A percentile compares a stretch with the other conserved stretches of the same genome.
These are phyloP conservation scores for Aspergillus homomorphus DNA, from an alignment of 495 filamentous ascomycete genomes.

Conservation along the genomic window DNA sequence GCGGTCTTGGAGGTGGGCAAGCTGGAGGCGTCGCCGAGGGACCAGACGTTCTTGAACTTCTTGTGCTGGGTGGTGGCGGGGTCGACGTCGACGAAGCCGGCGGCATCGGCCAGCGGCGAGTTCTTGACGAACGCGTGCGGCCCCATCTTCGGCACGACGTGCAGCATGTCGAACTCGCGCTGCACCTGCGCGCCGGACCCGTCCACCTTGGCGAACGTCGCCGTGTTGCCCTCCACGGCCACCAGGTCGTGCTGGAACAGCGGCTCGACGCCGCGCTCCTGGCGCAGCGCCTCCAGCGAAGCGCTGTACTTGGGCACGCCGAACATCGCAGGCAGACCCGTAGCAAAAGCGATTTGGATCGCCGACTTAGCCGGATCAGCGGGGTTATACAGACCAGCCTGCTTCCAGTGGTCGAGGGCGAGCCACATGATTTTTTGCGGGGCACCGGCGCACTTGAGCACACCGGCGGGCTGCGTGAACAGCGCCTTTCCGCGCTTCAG, in stretches of 20 bases:
- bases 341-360: constrained; percentile 62
- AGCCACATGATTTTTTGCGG: constrained; percentile 74
- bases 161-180: constrained; percentile 57
- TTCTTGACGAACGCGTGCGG: constrained; percentile 58
- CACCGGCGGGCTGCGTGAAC: constrained; percentile 65
- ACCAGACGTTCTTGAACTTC: constrained; percentile 65
- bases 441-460: constrained; percentile 67
- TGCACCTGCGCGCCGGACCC: constrained; percentile 41
- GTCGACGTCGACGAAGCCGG: constrained; percentile 64
- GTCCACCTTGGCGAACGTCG: constrained; percentile 48
- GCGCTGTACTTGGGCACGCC: constrained; percentile 67
- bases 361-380: constrained; percentile 38
- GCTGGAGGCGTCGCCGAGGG: constrained; percentile 64
- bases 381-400: constrained; percentile 55
- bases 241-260: constrained; percentile 66
- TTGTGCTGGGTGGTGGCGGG: constrained; percentile 57
- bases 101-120: constrained; percentile 55
- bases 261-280: constrained; percentile 61
- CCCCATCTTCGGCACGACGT: constrained; percentile 61
- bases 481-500: constrained; percentile 58
- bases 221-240: constrained; percentile 56
- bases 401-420: constrained; percentile 63
- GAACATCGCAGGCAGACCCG: constrained; percentile 62
- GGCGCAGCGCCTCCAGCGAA: constrained; percentile 56
- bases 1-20: constrained; percentile 68